Evolutionary conservation across 2,329 filamentous ascomycete genomes (phyloP), one percentile per base, ranked within the genome.

Genomic region (Scedosporium minutisporum): DNA sequence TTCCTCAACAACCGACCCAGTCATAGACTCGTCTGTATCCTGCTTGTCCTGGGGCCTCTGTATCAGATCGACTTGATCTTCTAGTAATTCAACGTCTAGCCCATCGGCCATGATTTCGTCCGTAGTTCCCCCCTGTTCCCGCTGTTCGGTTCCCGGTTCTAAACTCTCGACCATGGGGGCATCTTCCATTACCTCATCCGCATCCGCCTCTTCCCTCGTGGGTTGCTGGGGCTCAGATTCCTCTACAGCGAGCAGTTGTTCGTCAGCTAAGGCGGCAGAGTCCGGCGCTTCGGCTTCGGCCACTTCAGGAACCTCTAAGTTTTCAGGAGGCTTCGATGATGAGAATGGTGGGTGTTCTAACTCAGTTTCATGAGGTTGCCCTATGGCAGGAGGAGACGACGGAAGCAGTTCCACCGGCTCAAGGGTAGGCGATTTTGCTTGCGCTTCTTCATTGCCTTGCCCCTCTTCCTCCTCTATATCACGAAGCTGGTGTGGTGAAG

Each of bases 171-270:
- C 3, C 27, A 53, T 21, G 5, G 57, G 57, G 3, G 57, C 57
- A n/a, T 58, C 57, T 25, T 16, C 29, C 38, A 57, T 55, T 14
- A 48, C 57, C 18, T 59, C 57, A 27, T 38, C 57, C n/a, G 53
- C 29, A 16, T 58, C 58, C 42, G 61, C 41, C 18, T 57, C 57
- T 6, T 76, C 55, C 21, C 12, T 6, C 18, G 7, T 23, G 10
- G 51, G 7, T 6, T 18, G 51, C 69, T 29, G 12, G 12, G 5
- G 18, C 51, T 25, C 51, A 9, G 51, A 14, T 23, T 55, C 51
- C 21, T 18, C 23, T 14, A 29, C 21, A 14, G 51, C 23, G 23
- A 55, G 12, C 12, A 7, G 18, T 14, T 23, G 6, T 27, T 29
- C 51, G 23, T 18, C 51, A 23, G 23, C 51, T 14, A 14, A 23